phyloP scores from a whole-genome alignment of 176 grass and related monocot genomes.

The Cenchrus americanus region DNA sequence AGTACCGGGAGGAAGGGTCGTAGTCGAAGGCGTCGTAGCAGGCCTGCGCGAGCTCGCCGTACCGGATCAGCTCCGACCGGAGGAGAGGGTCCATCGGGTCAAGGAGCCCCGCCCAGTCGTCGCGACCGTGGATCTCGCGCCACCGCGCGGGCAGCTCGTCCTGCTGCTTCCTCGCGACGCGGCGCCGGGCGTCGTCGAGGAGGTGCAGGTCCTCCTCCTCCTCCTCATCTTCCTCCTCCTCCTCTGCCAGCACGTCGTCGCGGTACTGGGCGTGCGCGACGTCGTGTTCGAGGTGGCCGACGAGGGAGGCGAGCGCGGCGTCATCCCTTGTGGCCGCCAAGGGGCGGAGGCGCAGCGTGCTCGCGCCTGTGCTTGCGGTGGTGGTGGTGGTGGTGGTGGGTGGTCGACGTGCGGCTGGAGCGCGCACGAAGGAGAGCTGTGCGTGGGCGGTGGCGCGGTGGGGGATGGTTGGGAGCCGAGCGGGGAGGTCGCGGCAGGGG shows the following conservation, averaged over 20 bases:
- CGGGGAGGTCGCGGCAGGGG: constrained; percentile 30
- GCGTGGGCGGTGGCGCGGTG: neutral
- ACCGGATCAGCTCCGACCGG: constrained; percentile 73
- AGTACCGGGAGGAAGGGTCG: constrained; percentile 66
- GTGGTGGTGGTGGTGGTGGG: neutral
- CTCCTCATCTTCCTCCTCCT: constrained; percentile 13
- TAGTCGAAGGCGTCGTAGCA: constrained; percentile 95
- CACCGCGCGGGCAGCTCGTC: constrained; percentile 51
- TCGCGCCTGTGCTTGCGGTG: neutral
- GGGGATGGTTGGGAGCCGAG: constrained; percentile 20
- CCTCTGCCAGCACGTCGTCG: constrained; percentile 4
- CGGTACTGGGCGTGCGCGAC: neutral
- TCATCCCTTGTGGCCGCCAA: constrained; percentile 35
- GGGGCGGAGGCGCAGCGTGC: neutral
- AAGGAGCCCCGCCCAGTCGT: constrained; percentile 76
- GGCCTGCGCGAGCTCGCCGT: constrained; percentile 86
- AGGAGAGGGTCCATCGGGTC: constrained; percentile 84
- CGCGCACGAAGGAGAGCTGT: constrained; percentile 37
- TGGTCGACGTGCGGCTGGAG: neutral
- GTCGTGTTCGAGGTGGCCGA: constrained; percentile 44
- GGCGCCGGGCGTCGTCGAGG: neutral
- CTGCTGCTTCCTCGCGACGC: neutral
- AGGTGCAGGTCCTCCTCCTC: constrained; percentile 28
- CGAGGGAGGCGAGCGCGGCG: constrained; percentile 55
- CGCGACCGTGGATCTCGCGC: constrained; percentile 75